Base-by-base conservation (phyloP, 192 early-diverging fungal species). In the Funneliformis geosporum region DNA sequence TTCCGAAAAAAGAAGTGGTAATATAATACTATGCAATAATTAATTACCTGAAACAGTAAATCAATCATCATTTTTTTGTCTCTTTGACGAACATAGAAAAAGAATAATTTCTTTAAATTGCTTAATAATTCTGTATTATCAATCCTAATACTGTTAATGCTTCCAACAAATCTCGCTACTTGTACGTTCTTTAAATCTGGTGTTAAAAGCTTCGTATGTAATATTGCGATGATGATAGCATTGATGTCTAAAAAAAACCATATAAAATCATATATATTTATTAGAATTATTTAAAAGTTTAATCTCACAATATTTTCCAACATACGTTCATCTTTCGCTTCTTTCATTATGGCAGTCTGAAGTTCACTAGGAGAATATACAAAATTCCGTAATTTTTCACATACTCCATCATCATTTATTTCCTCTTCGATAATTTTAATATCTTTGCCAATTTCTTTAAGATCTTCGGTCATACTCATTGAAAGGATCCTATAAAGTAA, bases 391-490 rank as follows among this genome's bases (percentile, higher is more conserved):
- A 90, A 80, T 74, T 90, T 90, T 69, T 85, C 65, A 60, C 89
- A 89, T 0, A 90, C 80, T 2, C 23, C 67, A 8, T 71, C 74
- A 50, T 86, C 85, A 46, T 80, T 79, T 23, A 85, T 82, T 40
- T 59, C 14, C 1, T 66, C 62, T 61, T 87, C 80, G 10, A 87
- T 10, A n/a, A 62, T 64, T 43, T 82, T 80, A 21, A 88, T 85
- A 14, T 89, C 82, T 59, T 87, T 87, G 67, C 86, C 81, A 62
- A 86, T 77, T 55, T 84, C 85, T 40, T 88, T 84, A 9, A 85
- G 79, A 38, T 88, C 83, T 60, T 90, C 89, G 12, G 82, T 80
- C 44, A 90, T 81, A 40, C 86, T 90, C 33, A 80, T 83, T n/a
- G 86, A 81, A 21, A 90, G 79, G n/a, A 90, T 90, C 50, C 89